These are phyloP conservation scores for Hyphopichia burtonii DNA, from an alignment of 1,139 yeast genomes.

Conservation along the genomic window DNA sequence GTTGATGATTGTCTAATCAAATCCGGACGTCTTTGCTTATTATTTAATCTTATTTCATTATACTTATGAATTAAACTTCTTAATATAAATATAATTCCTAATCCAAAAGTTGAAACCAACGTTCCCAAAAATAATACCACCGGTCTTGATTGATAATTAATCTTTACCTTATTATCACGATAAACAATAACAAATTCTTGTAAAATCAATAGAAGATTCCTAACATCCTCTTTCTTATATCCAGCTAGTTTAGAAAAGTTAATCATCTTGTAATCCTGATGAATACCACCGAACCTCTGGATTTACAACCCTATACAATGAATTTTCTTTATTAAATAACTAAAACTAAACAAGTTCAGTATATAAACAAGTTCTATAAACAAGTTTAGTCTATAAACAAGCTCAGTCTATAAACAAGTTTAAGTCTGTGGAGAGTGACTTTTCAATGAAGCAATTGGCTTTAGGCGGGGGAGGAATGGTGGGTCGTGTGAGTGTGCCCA, in stretches of 20 bases:
- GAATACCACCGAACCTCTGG: too few relatives aligned
- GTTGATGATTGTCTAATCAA: slow-evolving; percentile 46
- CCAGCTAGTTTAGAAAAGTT: slow-evolving; percentile 35
- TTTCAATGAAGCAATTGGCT: too few relatives aligned
- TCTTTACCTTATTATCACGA: slow-evolving; percentile 36
- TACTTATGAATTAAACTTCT: slow-evolving; percentile 30
- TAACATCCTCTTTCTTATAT: slow-evolving; percentile 33
- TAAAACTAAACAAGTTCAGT: too few relatives aligned
- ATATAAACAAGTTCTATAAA: too few relatives aligned
- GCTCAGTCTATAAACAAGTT: too few relatives aligned
- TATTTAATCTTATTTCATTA: slow-evolving; percentile 29
- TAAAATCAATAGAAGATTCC: slow-evolving; percentile 32
- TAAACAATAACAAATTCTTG: slow-evolving; percentile 40
- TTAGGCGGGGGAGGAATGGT: too few relatives aligned
- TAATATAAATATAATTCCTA: slow-evolving; percentile 38
- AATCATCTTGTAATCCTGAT: slow-evolving; percentile 23
- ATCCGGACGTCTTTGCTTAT: slow-evolving; percentile 32
- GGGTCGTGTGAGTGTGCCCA: too few relatives aligned
- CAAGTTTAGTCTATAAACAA: too few relatives aligned
- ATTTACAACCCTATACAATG: too few relatives aligned
- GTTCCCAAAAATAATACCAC: slow-evolving; percentile 45
- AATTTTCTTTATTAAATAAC: too few relatives aligned
- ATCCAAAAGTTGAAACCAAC: slow-evolving; percentile 41
- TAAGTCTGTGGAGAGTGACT: too few relatives aligned
- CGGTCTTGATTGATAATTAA: slow-evolving; percentile 47